Evolutionary conservation across 352 stramenopile species (phyloP).

Genomic region (Globisporangium sylvaticum): DNA sequence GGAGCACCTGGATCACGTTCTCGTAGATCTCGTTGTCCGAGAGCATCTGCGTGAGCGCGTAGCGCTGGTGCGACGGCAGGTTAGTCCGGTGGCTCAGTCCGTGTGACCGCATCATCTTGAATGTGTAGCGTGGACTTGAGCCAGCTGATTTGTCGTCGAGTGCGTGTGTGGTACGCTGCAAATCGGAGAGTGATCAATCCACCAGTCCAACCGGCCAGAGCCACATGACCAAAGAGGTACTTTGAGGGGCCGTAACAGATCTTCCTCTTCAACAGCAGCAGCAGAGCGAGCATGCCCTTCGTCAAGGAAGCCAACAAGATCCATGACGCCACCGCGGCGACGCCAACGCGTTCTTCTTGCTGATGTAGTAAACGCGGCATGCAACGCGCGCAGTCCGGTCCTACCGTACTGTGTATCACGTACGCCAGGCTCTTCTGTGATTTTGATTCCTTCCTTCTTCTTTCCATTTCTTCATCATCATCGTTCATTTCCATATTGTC

Average conservation of each 20-base stretch:
- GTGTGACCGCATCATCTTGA: not conserved
- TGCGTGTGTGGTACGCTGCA: not conserved
- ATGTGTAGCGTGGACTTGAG: not conserved
- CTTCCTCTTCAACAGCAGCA: not conserved
- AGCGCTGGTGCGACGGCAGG: slow-evolving; percentile 3
- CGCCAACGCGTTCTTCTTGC: not conserved
- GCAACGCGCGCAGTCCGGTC: not conserved
- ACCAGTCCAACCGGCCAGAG: not conserved
- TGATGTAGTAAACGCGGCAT: not conserved
- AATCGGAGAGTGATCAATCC: not conserved
- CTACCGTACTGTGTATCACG: not conserved
- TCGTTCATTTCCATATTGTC: not conserved
- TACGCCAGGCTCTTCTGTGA: not conserved
- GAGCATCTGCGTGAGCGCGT: slow-evolving; percentile 24
- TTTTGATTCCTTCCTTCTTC: not conserved
- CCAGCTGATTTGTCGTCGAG: not conserved
- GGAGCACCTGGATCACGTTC: slow-evolving; percentile 23
- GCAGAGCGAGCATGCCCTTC: not conserved
- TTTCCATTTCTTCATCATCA: not conserved
- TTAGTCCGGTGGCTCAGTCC: not conserved
- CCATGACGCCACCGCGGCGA: not conserved
- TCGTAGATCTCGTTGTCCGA: slow-evolving; percentile 27
- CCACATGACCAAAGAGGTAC: not conserved
- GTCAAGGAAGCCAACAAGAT: not conserved
- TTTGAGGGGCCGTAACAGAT: not conserved